These are phyloP conservation scores for Barnettozyma pratensis DNA, from an alignment of 805 yeast species.

Conservation along the genomic window DNA sequence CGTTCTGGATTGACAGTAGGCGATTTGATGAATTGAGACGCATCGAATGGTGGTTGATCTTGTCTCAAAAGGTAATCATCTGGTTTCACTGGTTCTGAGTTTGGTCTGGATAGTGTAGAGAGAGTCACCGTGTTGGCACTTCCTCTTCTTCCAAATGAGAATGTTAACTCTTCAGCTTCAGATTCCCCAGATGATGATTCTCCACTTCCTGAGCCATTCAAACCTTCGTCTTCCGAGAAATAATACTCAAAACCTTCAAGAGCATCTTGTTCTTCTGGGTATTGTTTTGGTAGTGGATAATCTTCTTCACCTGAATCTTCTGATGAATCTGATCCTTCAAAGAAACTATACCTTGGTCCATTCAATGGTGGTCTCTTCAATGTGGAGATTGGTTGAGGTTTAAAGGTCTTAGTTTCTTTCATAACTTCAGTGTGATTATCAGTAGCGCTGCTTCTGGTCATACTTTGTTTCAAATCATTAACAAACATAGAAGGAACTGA, in stretches of 20 bases:
- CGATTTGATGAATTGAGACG: not conserved
- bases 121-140: conserved; percentile 19
- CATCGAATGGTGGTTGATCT: not conserved
- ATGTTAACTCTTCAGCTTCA: conserved; percentile 5
- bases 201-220: not conserved
- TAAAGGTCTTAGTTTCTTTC: not conserved
- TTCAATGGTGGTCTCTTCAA: conserved; percentile 4
- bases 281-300: not conserved
- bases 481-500: conserved; percentile 15
- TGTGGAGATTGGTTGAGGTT: too few relatives aligned
- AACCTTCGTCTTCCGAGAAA: conserved; percentile 1
- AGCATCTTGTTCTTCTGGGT: not conserved
- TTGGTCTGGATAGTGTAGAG: conserved; percentile 13
- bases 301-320: conserved; percentile 5
- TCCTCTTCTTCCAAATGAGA: conserved; percentile 14
- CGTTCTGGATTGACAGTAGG: conserved; percentile 12
- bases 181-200: conserved; percentile 1
- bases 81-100: conserved; percentile 7
- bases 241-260: conserved; percentile 35
- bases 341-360: conserved; percentile 23
- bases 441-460: not conserved
- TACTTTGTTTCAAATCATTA: conserved; percentile 4
- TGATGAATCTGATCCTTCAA: conserved; percentile 17
- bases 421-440: not conserved
- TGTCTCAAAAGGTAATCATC: not conserved